These are phyloP conservation scores for Paxillus involutus DNA, from an alignment of 768 basidiomycete genomes.

Conservation along the genomic window DNA sequence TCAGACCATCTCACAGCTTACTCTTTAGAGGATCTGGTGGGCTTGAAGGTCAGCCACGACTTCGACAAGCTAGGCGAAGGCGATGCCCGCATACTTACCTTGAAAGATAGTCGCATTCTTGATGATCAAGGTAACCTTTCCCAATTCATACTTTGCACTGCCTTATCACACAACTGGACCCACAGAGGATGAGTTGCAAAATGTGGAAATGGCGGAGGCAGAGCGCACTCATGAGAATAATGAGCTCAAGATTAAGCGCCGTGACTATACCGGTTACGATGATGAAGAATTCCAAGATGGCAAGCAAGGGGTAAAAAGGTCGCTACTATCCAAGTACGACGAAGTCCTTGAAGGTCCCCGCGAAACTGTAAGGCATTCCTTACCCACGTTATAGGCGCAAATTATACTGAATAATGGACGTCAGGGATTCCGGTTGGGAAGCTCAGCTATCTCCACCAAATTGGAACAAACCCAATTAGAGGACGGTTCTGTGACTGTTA, in stretches of 20 bases:
- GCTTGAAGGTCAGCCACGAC: constrained; percentile 95
- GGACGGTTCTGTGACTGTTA: constrained; percentile 58
- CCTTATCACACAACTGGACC: background rate
- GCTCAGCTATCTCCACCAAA: constrained; percentile 43
- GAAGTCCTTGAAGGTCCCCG: constrained; percentile 78
- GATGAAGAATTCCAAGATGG: constrained; percentile 89
- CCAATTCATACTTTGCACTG: background rate
- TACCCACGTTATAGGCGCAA: background rate
- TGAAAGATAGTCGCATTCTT: constrained; percentile 94
- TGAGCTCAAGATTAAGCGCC: constrained; percentile 85
- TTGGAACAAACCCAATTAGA: constrained; percentile 42
- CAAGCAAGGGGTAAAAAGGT: constrained; percentile 74
- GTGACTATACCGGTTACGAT: constrained; percentile 92
- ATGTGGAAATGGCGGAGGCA: constrained; percentile 90
- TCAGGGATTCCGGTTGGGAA: constrained; percentile 88
- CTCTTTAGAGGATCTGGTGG: constrained; percentile 77
- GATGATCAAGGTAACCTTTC: constrained; percentile 78
- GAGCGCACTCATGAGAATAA: constrained; percentile 77
- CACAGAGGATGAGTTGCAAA: constrained; percentile 96
- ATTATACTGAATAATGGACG: constrained; percentile 6
- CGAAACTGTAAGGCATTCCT: constrained; percentile 53
- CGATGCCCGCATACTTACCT: constrained; percentile 91
- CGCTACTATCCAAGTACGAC: constrained; percentile 91
- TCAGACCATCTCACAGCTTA: background rate
- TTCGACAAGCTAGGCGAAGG: constrained; percentile 91